Evolutionary conservation across 352 stramenopile genomes (phyloP).

Genomic region (Globisporangium nodosum): DNA sequence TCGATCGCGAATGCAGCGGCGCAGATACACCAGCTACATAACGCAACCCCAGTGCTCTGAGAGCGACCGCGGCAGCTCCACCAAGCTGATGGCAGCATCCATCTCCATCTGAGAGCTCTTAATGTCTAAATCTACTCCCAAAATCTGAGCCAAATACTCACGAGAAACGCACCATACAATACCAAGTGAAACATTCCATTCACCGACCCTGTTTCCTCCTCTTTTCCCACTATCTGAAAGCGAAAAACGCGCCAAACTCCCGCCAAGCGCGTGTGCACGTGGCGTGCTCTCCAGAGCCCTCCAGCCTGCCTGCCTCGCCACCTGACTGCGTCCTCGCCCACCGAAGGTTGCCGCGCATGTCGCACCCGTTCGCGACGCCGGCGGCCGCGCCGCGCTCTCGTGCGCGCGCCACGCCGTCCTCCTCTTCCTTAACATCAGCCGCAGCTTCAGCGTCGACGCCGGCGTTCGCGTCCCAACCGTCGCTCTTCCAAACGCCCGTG

Average conservation of each 20-base stretch:
- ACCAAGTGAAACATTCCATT: not conserved
- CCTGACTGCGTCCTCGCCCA: not conserved
- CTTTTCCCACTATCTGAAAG: not conserved
- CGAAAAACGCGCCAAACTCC: not conserved
- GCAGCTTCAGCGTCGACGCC: not conserved
- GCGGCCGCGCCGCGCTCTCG: not conserved
- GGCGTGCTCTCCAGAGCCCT: not conserved
- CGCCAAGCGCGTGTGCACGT: not conserved
- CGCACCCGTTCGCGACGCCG: slow-evolving; percentile 2
- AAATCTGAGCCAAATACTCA: not conserved
- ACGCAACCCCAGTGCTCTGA: no score
- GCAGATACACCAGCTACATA: no score
- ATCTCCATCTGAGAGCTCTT: not conserved
- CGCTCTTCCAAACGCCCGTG: slow-evolving; percentile 13
- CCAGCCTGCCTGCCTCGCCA: no score
- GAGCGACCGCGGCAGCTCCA: no score
- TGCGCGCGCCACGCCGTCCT: not conserved
- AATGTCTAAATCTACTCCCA: not conserved
- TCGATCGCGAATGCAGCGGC: no score
- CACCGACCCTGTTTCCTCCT: not conserved
- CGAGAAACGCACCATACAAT: not conserved
- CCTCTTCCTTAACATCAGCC: not conserved
- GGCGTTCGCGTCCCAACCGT: slow-evolving; percentile 6
- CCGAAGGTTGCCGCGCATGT: not conserved
- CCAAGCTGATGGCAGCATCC: not conserved